Conservation (phyloP, 2,329 filamentous ascomycete genomes). For the Xylariomycetidae sp. region DNA sequence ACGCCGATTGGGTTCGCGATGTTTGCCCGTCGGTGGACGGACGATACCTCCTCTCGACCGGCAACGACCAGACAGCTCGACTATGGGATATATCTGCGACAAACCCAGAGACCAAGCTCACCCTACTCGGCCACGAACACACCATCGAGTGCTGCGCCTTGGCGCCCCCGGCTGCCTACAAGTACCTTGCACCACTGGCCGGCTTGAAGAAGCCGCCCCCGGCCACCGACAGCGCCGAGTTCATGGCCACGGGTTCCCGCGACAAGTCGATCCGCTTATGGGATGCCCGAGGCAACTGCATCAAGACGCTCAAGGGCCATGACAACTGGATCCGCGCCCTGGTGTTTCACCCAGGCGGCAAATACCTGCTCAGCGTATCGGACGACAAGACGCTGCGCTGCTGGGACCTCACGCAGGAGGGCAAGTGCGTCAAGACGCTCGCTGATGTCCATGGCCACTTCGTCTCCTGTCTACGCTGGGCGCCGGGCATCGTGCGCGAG, state of each 20-base stretch:
- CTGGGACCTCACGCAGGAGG: constrained; percentile 89
- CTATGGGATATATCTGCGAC: constrained; percentile 77
- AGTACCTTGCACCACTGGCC: constrained; percentile 69
- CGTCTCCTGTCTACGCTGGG: constrained; percentile 82
- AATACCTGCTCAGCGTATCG: constrained; percentile 77
- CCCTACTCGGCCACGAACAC: constrained; percentile 82
- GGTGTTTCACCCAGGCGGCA: constrained; percentile 86
- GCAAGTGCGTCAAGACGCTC: constrained; percentile 79
- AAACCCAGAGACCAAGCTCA: constrained; percentile 65
- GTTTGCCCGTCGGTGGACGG: constrained; percentile 79
- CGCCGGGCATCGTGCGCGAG: constrained; percentile 66
- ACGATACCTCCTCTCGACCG: constrained; percentile 73
- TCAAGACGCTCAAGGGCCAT: constrained; percentile 80
- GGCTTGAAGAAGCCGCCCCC: constrained; percentile 78
- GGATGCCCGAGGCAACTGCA: constrained; percentile 76
- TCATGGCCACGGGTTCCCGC: constrained; percentile 79
- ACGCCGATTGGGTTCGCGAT: constrained; percentile 86
- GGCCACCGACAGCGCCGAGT: constrained; percentile 71
- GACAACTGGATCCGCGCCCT: constrained; percentile 90
- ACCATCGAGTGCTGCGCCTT: constrained; percentile 80
- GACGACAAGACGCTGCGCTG: constrained; percentile 91
- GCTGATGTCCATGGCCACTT: constrained; percentile 77
- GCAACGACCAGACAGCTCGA: constrained; percentile 74
- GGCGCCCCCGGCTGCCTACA: constrained; percentile 72
- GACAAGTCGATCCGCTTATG: constrained; percentile 90